Evolutionary conservation across 371 early-diverging fungal species (phyloP).

Genomic region (Mucor plumbeus): DNA sequence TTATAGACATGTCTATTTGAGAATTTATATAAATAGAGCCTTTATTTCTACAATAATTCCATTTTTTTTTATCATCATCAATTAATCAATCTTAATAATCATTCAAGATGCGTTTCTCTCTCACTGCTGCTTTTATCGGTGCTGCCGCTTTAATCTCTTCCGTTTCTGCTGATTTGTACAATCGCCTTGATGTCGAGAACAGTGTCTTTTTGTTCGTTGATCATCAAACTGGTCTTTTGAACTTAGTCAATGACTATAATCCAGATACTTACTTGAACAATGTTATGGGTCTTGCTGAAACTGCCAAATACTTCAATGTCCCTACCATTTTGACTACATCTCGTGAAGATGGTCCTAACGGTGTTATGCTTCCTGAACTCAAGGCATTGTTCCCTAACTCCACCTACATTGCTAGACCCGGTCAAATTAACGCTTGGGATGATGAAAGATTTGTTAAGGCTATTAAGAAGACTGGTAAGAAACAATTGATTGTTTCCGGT

Average conservation of each 20-base stretch:
- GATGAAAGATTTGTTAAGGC: conserved; percentile 26
- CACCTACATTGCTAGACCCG: conserved; percentile 32
- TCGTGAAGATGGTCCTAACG: conserved; percentile 40
- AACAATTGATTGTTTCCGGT: conserved; percentile 39
- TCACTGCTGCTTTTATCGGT: conserved; percentile 25
- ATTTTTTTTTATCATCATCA: background rate
- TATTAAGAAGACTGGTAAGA: conserved; percentile 37
- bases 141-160: conserved; percentile 21
- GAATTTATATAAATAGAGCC: too few species aligned
- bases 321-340: conserved; percentile 33
- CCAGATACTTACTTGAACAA: conserved; percentile 29
- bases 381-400: conserved; percentile 32
- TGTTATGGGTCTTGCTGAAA: conserved; percentile 37
- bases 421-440: conserved; percentile 44
- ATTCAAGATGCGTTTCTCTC: conserved; percentile 24
- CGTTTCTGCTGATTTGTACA: conserved; percentile 28
- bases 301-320: conserved; percentile 31
- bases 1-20: too few species aligned
- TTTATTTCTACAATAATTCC: background rate
- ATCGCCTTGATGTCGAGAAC: conserved; percentile 28
- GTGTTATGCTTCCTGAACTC: conserved; percentile 28
- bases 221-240: conserved; percentile 37
- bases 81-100: too few species aligned
- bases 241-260: conserved; percentile 30
- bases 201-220: conserved; percentile 35